phyloP scores from a whole-genome alignment of 768 basidiomycete genomes.

The Podaxis sp. region DNA sequence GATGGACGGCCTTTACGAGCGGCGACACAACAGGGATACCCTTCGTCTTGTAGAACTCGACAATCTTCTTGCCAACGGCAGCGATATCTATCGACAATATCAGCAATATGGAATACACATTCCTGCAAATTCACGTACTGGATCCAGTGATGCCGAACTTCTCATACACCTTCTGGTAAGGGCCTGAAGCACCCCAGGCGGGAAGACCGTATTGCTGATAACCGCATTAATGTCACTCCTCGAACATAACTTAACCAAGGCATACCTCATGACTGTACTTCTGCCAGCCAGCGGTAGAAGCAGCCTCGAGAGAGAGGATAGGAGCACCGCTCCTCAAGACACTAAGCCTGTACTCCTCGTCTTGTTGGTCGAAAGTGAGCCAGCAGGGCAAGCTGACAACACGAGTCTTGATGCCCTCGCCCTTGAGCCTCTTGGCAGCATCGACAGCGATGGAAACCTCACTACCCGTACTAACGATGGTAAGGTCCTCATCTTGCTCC shows the following conservation, averaged over 20 bases:
- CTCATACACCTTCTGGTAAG: slow-evolving; percentile 88
- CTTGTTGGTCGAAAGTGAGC: slow-evolving; percentile 84
- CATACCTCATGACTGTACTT: slow-evolving; percentile 82
- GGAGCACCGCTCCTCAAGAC: slow-evolving; percentile 90
- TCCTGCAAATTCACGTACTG: slow-evolving; percentile 41
- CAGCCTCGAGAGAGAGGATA: slow-evolving; percentile 86
- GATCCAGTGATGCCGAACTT: slow-evolving; percentile 82
- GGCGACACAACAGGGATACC: slow-evolving; percentile 73
- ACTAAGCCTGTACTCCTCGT: slow-evolving; percentile 73
- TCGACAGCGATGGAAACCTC: slow-evolving; percentile 89
- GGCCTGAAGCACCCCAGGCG: slow-evolving; percentile 87
- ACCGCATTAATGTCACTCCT: slow-evolving; percentile 12
- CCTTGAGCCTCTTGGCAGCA: slow-evolving; percentile 76
- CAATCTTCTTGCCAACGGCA: slow-evolving; percentile 78
- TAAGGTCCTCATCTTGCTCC: slow-evolving; percentile 75
- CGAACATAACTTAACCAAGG: neutral
- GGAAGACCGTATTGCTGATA: slow-evolving; percentile 65
- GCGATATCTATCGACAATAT: slow-evolving; percentile 59
- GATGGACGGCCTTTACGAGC: slow-evolving; percentile 63
- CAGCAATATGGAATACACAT: slow-evolving; percentile 8
- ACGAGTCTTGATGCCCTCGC: slow-evolving; percentile 76
- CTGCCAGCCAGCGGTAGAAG: slow-evolving; percentile 80
- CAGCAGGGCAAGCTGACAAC: slow-evolving; percentile 90
- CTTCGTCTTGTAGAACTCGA: slow-evolving; percentile 82
- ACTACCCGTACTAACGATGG: slow-evolving; percentile 85